These are phyloP conservation scores for Tulasnella calospora DNA, from an alignment of 768 basidiomycete species.

Conservation along the genomic window DNA sequence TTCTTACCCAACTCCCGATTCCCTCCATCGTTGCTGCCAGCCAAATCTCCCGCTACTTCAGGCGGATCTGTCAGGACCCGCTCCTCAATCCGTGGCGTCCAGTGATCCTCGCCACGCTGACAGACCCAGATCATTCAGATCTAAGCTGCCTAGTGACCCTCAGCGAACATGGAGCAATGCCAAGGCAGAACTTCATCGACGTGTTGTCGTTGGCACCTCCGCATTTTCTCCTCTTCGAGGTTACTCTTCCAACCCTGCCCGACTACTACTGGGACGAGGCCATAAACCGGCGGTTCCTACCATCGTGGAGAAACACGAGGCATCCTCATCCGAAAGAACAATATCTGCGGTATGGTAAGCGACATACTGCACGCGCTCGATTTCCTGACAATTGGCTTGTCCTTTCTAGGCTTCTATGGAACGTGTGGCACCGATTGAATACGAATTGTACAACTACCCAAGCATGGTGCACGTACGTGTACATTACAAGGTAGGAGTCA, in stretches of 20 bases:
- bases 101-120: slow-evolving; percentile 59
- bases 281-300: slow-evolving; percentile 65
- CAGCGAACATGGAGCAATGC: slow-evolving; percentile 58
- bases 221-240: slow-evolving; percentile 59
- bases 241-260: slow-evolving; percentile 63
- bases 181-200: slow-evolving; percentile 75
- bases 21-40: slow-evolving; percentile 54
- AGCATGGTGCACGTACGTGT: slow-evolving; percentile 76
- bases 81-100: slow-evolving; percentile 70
- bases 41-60: slow-evolving; percentile 56
- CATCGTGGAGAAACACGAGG: slow-evolving; percentile 70
- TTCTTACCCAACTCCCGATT: slow-evolving; percentile 64
- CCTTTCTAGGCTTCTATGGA: slow-evolving; percentile 40
- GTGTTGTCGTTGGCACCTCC: slow-evolving; percentile 61
- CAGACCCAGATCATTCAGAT: background rate
- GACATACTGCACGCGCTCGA: background rate
- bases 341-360: slow-evolving; percentile 52
- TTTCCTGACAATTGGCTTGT: background rate
- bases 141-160: slow-evolving; percentile 50
- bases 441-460: slow-evolving; percentile 73
- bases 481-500: slow-evolving; percentile 38
- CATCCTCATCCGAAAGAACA: slow-evolving; percentile 57
- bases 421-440: slow-evolving; percentile 63
- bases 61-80: slow-evolving; percentile 48
- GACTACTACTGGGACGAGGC: slow-evolving; percentile 69